Base-by-base conservation (phyloP, 805 yeast species). In the Metschnikowia lochheadii region DNA sequence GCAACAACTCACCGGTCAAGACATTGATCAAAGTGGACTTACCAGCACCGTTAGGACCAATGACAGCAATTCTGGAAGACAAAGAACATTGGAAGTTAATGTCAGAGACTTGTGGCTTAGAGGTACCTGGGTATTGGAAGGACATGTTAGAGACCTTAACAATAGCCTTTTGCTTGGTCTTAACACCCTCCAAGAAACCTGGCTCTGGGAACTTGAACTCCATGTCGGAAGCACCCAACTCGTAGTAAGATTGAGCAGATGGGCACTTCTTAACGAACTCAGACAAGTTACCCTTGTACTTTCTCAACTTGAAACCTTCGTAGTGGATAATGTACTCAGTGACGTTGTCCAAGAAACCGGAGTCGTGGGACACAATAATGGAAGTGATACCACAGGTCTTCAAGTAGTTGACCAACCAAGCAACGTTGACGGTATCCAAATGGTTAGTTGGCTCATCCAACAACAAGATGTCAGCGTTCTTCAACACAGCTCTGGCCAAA, bases 1-100 rank as follows among this genome's bases (percentile, higher is more conserved):
- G 99, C 75, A 94, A 81, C 70, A 94, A 87, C 83, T 94, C 99
- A 89, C 99, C 99, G 63, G 99, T 94, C 79, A 94, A 86, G 57
- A 94, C 97, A 75, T 94, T 94, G 76, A 94, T 92, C 80, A 94
- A 84, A 67, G 99, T 94, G 60, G 99, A 92, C 79, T 94, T 94
- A 87, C 99, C 99, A 73, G 99, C 99, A 89, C 99, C 99, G 79
- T 94, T 94, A 78, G 99, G 99, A 78, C 99, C 99, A 81, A 94
- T 92, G 74, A 94, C 98, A 65, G 99, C 99, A 88, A 94, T 94
- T 87, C 99, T 92, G 44, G 99, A 92, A 57, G 98, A 92, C 72
- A 94, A 82, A 60, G 99, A 94, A 84, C 97, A 90, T 83, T 94
- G 98, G 97, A 94, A 94, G 76, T 85, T 85, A 65, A 94, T 85